Percentiles rank a stretch among this genome's conserved stretches.
Conservation (phyloP, 352 stramenopile genomes). For the Phytophthora chlamydospora region DNA sequence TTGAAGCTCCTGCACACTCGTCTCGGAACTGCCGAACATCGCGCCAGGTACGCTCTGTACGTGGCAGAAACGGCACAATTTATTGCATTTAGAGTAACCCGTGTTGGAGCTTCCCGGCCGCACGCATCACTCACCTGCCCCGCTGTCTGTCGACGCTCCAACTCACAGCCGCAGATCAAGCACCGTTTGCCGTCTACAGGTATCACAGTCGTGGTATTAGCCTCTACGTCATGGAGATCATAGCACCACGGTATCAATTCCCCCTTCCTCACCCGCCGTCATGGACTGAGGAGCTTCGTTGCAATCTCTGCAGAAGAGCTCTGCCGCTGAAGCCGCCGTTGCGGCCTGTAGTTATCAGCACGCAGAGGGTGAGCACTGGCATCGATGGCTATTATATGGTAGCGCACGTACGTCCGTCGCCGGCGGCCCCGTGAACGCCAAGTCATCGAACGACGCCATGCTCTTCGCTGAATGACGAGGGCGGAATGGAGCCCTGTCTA, state of each 20-base stretch:
- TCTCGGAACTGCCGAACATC: constrained; percentile 6
- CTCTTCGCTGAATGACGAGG: background rate
- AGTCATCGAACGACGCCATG: constrained; percentile 79
- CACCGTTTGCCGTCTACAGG: constrained; percentile 65
- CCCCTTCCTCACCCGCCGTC: constrained; percentile 48
- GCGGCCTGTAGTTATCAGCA: constrained; percentile 3
- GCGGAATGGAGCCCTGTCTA: background rate
- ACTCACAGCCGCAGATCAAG: constrained; percentile 66
- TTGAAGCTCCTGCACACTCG: constrained; percentile 47
- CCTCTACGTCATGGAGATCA: background rate
- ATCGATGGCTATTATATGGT: background rate
- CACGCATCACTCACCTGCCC: constrained; percentile 11
- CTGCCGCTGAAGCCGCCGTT: background rate
- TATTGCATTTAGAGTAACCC: constrained; percentile 4
- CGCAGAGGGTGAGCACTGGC: too few species aligned
- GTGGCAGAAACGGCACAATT: background rate
- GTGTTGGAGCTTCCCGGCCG: too few species aligned
- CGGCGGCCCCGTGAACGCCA: constrained; percentile 56
- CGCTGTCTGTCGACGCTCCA: constrained; percentile 33
- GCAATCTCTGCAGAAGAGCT: constrained; percentile 72
- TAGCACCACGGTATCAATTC: too few species aligned
- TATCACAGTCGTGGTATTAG: background rate
- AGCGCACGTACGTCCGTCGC: constrained; percentile 16
- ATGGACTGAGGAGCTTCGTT: constrained; percentile 56
- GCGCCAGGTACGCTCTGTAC: constrained; percentile 7